Evolutionary conservation across 2,329 filamentous ascomycete genomes (phyloP).

Genomic region (Penicillium rolfsii): DNA sequence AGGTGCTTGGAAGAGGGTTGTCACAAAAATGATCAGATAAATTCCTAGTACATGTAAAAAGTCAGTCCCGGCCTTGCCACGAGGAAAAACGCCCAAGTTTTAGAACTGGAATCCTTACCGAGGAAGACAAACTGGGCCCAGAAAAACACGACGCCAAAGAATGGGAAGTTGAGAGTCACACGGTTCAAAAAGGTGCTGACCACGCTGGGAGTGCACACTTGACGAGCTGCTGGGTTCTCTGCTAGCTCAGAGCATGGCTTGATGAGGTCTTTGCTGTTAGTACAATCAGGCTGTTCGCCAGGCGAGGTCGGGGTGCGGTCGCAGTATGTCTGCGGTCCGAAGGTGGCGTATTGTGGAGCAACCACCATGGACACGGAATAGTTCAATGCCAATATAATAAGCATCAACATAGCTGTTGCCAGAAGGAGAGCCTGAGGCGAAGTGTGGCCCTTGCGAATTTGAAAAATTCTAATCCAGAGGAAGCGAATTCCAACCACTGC

Average conservation of each 20-base stretch:
- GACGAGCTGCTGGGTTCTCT: slow-evolving; percentile 69
- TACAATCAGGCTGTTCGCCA: slow-evolving; percentile 75
- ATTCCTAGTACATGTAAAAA: slow-evolving; percentile 50
- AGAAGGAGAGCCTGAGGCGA: slow-evolving; percentile 89
- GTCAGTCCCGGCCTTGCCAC: slow-evolving; percentile 2
- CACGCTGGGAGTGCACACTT: slow-evolving; percentile 87
- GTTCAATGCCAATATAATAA: slow-evolving; percentile 89
- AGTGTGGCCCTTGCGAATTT: slow-evolving; percentile 84
- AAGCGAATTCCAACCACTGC: slow-evolving; percentile 90
- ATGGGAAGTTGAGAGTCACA: slow-evolving; percentile 89
- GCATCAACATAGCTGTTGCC: slow-evolving; percentile 84
- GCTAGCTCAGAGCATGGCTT: slow-evolving; percentile 79
- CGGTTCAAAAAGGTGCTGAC: slow-evolving; percentile 93
- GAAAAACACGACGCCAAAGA: slow-evolving; percentile 90
- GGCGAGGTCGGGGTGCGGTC: slow-evolving; percentile 67
- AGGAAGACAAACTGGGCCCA: slow-evolving; percentile 96
- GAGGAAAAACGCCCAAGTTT: not conserved
- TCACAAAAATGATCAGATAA: slow-evolving; percentile 79
- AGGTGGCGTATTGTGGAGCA: slow-evolving; percentile 94
- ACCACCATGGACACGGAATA: slow-evolving; percentile 91
- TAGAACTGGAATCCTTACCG: slow-evolving; percentile 44
- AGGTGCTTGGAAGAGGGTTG: slow-evolving; percentile 78
- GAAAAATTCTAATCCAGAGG: slow-evolving; percentile 92
- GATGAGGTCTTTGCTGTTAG: slow-evolving; percentile 66
- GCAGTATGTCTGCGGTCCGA: slow-evolving; percentile 93